These are phyloP conservation scores for Alloascoidea africana DNA, from an alignment of 805 yeast species.

Conservation along the genomic window DNA sequence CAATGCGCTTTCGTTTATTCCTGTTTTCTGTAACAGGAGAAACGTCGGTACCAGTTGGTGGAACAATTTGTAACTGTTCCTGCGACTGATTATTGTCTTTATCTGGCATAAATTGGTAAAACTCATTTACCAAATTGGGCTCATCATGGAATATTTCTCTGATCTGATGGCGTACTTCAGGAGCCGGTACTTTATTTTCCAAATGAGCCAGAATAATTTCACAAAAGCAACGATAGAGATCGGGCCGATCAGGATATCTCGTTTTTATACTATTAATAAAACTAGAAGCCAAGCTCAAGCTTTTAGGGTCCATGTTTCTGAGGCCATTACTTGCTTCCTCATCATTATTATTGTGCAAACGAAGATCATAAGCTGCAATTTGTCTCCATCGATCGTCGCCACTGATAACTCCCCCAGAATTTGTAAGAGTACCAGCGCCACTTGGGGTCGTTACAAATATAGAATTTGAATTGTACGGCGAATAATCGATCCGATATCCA, in stretches of 20 bases:
- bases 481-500: conserved; percentile 42
- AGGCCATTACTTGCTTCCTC: not conserved
- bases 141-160: not conserved
- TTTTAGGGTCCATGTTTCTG: conserved; percentile 8
- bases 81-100: conserved; percentile 15
- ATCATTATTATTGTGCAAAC: not conserved
- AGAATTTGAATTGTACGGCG: not conserved
- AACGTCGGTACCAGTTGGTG: conserved; percentile 16
- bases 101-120: conserved; percentile 6
- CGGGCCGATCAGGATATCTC: not conserved
- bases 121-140: not conserved
- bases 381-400: too few relatives aligned
- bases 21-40: conserved; percentile 34
- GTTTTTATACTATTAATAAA: not conserved
- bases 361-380: too few relatives aligned
- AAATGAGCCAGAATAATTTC: not conserved
- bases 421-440: not conserved
- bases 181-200: not conserved
- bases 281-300: not conserved
- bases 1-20: conserved; percentile 15
- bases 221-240: not conserved
- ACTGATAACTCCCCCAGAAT: not conserved
- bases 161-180: not conserved
- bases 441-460: not conserved
- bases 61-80: conserved; percentile 10